Conservation (phyloP, 352 stramenopile species). For the Pythium aristosporum region DNA sequence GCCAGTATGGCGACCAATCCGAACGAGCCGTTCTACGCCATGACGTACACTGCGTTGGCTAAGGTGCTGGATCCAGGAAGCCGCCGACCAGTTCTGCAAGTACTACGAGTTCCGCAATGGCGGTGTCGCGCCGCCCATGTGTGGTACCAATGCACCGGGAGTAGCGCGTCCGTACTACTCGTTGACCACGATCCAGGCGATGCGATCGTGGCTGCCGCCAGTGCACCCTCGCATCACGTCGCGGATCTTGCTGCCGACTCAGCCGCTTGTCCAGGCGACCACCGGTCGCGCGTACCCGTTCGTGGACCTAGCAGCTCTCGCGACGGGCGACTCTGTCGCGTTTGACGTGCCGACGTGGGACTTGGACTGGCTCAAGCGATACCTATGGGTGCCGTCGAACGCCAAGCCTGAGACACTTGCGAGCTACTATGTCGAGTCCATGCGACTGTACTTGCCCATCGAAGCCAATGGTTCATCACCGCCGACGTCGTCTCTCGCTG, state of each 20-base stretch:
- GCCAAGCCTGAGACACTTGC: slow-evolving; percentile 4
- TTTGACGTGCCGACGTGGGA: slow-evolving; percentile 9
- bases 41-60: slow-evolving; percentile 8
- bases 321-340: neutral
- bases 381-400: slow-evolving; percentile 7
- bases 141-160: neutral
- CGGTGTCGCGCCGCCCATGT: slow-evolving; percentile 13
- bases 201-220: slow-evolving; percentile 13
- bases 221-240: slow-evolving; percentile 9
- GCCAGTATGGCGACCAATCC: neutral
- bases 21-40: slow-evolving; percentile 8
- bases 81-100: slow-evolving; percentile 17
- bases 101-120: slow-evolving; percentile 23
- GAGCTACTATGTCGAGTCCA: slow-evolving; percentile 11
- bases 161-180: slow-evolving; percentile 2
- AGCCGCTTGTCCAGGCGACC: neutral
- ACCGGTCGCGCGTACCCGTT: slow-evolving; percentile 5
- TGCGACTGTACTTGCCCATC: slow-evolving; percentile 12
- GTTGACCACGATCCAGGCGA: slow-evolving; percentile 9
- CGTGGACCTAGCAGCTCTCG: neutral
- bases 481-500: neutral
- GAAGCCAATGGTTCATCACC: neutral
- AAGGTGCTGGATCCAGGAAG: slow-evolving; percentile 11
- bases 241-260: slow-evolving; percentile 9
- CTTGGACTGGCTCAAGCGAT: slow-evolving; percentile 13